These are phyloP conservation scores for Hordeum marinum DNA, from an alignment of 176 grass and related monocot species.

Conservation along the genomic window DNA sequence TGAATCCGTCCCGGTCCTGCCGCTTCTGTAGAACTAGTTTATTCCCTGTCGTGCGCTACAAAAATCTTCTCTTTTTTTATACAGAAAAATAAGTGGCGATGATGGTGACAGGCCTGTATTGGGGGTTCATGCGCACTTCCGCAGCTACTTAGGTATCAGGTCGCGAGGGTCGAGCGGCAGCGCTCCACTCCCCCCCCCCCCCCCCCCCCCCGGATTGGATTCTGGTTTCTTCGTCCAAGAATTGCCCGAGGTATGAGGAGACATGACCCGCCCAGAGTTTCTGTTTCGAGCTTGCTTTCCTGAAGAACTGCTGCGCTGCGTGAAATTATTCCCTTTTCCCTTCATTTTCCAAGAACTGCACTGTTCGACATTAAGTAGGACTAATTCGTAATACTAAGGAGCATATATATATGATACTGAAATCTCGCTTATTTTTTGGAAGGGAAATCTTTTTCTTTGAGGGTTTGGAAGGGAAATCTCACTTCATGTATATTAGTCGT, in stretches of 20 bases:
- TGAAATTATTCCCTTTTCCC: neutral
- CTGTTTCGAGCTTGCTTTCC: neutral
- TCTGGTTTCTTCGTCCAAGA: neutral
- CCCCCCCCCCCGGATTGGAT: neutral
- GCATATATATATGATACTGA: neutral
- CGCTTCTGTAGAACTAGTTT: constrained; percentile 1
- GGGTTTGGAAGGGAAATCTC: neutral
- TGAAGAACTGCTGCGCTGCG: neutral
- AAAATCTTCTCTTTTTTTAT: neutral
- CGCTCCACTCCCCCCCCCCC: neutral
- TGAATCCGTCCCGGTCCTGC: neutral
- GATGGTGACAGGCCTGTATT: neutral
- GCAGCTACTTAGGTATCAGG: neutral
- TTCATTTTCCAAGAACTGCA: neutral
- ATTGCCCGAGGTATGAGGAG: neutral
- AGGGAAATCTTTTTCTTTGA: neutral
- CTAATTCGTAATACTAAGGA: neutral
- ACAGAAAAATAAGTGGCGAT: neutral
- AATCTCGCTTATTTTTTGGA: neutral
- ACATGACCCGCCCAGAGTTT: neutral
- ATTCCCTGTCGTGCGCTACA: neutral
- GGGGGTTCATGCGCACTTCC: neutral
- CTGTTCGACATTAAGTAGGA: neutral
- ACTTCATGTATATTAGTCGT: neutral
- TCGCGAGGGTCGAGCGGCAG: neutral